These are phyloP conservation scores for Clonostachys rhizophaga DNA, from an alignment of 2,329 filamentous ascomycete genomes.

Conservation along the genomic window DNA sequence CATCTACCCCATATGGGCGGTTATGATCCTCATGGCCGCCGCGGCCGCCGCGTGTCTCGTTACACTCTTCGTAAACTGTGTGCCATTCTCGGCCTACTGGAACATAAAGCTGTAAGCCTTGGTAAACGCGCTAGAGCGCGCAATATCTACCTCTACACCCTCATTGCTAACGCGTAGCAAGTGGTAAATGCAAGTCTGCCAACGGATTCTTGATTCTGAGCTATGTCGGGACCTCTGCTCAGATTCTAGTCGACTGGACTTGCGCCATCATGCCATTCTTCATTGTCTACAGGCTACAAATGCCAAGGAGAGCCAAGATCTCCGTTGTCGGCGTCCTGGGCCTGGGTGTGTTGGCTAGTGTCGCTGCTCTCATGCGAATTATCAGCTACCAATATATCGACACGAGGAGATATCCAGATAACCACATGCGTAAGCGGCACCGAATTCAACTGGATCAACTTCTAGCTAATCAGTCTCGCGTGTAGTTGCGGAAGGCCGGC, in stretches of 20 bases:
- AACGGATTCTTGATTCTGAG: not conserved
- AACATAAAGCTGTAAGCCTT: constrained; percentile 9
- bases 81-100: constrained; percentile 10
- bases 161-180: not conserved
- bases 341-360: constrained; percentile 5
- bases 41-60: not conserved
- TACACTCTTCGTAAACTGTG: constrained; percentile 11
- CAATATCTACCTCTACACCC: not conserved
- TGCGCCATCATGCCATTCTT: constrained; percentile 20
- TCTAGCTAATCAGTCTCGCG: not conserved
- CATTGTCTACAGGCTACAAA: constrained; percentile 15
- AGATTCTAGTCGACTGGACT: constrained; percentile 8
- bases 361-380: constrained; percentile 4
- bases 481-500: constrained; percentile 1
- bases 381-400: constrained; percentile 5
- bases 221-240: not conserved
- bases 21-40: not conserved
- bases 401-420: constrained; percentile 3
- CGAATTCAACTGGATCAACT: not conserved
- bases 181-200: not conserved
- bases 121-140: too few relatives aligned
- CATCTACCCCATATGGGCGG: not conserved
- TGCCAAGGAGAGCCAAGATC: constrained; percentile 12
- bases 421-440: constrained; percentile 4
- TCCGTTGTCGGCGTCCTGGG: constrained; percentile 3